phyloP scores from a whole-genome alignment of 768 basidiomycete species.

The Auriscalpium orientale region DNA sequence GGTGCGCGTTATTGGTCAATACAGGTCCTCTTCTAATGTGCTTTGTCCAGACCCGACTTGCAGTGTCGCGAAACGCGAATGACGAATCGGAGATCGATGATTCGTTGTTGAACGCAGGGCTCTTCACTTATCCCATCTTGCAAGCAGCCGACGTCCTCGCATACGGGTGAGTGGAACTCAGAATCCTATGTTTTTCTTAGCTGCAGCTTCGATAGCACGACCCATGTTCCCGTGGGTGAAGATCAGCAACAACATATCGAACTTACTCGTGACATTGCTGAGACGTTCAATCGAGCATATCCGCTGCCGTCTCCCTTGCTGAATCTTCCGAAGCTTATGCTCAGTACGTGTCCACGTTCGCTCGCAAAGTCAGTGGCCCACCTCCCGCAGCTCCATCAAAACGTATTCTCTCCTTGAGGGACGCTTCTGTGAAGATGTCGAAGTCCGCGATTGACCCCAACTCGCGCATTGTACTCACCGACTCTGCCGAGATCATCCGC shows the following conservation, averaged over 20 bases:
- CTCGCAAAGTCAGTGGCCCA: neutral
- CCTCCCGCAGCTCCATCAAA: slow-evolving; percentile 57
- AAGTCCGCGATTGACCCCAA: slow-evolving; percentile 76
- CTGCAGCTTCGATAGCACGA: slow-evolving; percentile 45
- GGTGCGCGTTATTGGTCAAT: slow-evolving; percentile 33
- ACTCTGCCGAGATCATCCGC: slow-evolving; percentile 50
- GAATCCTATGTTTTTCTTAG: neutral
- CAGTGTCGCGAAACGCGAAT: slow-evolving; percentile 63
- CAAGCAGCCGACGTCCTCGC: slow-evolving; percentile 90
- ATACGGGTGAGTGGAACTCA: slow-evolving; percentile 52
- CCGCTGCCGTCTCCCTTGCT: slow-evolving; percentile 45
- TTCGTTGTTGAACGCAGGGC: slow-evolving; percentile 70
- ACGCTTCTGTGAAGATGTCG: slow-evolving; percentile 89
- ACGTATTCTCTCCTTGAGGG: slow-evolving; percentile 79
- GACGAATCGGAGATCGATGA: slow-evolving; percentile 77
- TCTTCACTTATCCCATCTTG: slow-evolving; percentile 88
- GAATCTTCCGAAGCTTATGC: slow-evolving; percentile 61
- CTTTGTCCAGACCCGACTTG: slow-evolving; percentile 59
- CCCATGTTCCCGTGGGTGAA: slow-evolving; percentile 93
- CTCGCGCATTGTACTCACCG: slow-evolving; percentile 85
- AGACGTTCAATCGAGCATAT: slow-evolving; percentile 72
- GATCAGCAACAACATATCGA: slow-evolving; percentile 95
- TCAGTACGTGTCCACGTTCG: slow-evolving; percentile 48
- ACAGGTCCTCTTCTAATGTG: neutral
- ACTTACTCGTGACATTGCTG: slow-evolving; percentile 76